Conservation (phyloP, 2,329 filamentous ascomycete species). For the Cladophialophora chaetospira region DNA sequence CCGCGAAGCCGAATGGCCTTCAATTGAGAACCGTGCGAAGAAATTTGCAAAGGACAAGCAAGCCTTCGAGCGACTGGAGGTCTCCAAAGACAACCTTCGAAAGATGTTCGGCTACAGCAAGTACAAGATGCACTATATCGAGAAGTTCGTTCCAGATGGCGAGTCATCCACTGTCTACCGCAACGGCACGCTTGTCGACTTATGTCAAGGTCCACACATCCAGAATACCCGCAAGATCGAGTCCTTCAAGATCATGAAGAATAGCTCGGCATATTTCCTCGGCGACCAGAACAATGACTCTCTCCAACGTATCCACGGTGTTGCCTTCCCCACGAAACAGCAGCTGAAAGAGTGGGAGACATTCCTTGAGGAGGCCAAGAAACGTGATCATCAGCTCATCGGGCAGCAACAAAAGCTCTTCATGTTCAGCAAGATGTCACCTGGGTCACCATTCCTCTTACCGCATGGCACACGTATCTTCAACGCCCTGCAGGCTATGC, state of each 20-base stretch:
- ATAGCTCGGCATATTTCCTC: slow-evolving; percentile 84
- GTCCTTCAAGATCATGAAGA: slow-evolving; percentile 89
- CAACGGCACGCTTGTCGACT: slow-evolving; percentile 89
- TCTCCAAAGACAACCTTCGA: slow-evolving; percentile 86
- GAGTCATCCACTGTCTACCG: slow-evolving; percentile 92
- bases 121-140: slow-evolving; percentile 98
- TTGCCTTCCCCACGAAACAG: slow-evolving; percentile 97
- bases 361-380: slow-evolving; percentile 95
- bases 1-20: slow-evolving; percentile 76
- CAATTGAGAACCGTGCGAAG: slow-evolving; percentile 75
- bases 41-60: slow-evolving; percentile 96
- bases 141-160: slow-evolving; percentile 84
- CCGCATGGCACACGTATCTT: slow-evolving; percentile 92
- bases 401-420: slow-evolving; percentile 96
- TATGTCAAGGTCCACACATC: slow-evolving; percentile 93
- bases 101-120: slow-evolving; percentile 98
- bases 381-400: slow-evolving; percentile 91
- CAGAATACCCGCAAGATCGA: slow-evolving; percentile 92
- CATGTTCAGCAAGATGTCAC: slow-evolving; percentile 94
- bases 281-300: slow-evolving; percentile 93
- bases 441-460: slow-evolving; percentile 88
- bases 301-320: slow-evolving; percentile 92
- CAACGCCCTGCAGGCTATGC: slow-evolving; percentile 79
- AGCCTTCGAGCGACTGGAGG: slow-evolving; percentile 82
- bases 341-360: slow-evolving; percentile 89